These are phyloP conservation scores for Nakazawaea sp. DNA, from an alignment of 805 yeast species.

Conservation along the genomic window DNA sequence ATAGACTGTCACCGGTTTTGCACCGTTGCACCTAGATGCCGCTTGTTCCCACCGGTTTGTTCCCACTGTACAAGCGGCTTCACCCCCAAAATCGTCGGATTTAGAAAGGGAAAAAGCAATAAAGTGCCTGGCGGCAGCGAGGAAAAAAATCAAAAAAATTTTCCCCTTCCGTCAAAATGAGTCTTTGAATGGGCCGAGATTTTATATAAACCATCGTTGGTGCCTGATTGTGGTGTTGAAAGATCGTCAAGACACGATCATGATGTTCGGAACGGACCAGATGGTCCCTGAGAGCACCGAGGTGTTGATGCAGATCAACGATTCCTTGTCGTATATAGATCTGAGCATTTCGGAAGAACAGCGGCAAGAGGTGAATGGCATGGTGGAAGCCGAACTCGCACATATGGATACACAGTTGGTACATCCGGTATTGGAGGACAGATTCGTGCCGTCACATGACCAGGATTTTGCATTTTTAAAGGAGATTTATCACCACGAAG, in stretches of 20 bases:
- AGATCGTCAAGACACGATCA: too few species aligned
- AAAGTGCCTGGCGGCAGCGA: too few species aligned
- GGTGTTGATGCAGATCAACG: constrained; percentile 10
- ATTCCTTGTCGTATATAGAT: constrained; percentile 19
- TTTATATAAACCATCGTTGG: too few species aligned
- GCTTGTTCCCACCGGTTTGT: too few species aligned
- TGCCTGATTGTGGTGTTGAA: too few species aligned
- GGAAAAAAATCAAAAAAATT: neutral
- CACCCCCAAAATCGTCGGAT: too few species aligned
- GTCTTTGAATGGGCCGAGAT: too few species aligned
- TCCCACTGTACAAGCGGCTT: too few species aligned
- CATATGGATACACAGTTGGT: neutral
- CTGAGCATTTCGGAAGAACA: constrained; percentile 15
- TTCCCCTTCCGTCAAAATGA: too few species aligned
- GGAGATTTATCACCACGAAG: constrained; percentile 13
- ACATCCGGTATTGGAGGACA: constrained; percentile 5
- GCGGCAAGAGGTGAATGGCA: constrained; percentile 14
- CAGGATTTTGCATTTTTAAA: constrained; percentile 2
- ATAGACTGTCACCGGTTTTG: too few species aligned
- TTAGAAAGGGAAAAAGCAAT: too few species aligned
- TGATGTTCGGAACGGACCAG: neutral
- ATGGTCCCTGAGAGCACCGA: neutral
- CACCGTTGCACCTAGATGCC: too few species aligned
- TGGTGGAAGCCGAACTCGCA: constrained; percentile 17
- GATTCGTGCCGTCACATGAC: neutral